Conservation (phyloP, 169 alveolate species). For the Ichthyophthirius multifiliis region DNA sequence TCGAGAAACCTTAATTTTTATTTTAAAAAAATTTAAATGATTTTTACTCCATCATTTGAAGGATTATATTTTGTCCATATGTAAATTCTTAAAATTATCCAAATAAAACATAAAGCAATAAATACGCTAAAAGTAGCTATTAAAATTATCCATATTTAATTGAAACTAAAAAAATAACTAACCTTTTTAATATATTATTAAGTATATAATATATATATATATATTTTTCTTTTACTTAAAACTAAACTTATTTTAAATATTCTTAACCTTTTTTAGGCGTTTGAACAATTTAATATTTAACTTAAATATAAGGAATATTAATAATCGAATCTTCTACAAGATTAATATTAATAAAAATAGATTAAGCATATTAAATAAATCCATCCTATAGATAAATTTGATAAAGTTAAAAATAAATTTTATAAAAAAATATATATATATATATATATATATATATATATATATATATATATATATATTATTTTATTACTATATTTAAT, state of each 20-base stretch:
- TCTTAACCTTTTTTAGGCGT: not conserved
- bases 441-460: no score
- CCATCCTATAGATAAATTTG: not conserved
- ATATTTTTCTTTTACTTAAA: not conserved
- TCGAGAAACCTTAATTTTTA: constrained; percentile 8
- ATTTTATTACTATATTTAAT: not conserved
- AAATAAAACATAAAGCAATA: not conserved
- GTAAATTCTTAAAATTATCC: constrained; percentile 5
- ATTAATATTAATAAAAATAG: not conserved
- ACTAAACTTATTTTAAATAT: constrained; percentile 6
- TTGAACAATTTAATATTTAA: not conserved
- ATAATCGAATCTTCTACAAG: not conserved
- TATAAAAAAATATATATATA: no score
- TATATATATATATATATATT: no score
- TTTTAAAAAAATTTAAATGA: not conserved
- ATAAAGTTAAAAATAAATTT: no score
- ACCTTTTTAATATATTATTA: not conserved
- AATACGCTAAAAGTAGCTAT: constrained; percentile 5
- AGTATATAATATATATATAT: not conserved
- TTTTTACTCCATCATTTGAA: not conserved
- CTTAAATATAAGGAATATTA: constrained; percentile 5
- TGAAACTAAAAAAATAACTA: not conserved
- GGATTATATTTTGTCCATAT: constrained; percentile 34
- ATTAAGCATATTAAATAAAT: not conserved
- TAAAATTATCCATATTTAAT: constrained; percentile 26